phyloP scores from a whole-genome alignment of 164 flowering plant genomes.

The grape (Vitis vinifera) region ASM3070453v1 NC_081816.1:1811001-1811500 shows the following conservation, averaged over 20 bases:
- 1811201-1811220: background rate
- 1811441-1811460: background rate
- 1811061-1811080: too few species aligned
- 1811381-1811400: background rate
- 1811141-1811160: too few species aligned
- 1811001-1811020: too few species aligned
- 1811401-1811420: background rate
- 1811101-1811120: too few species aligned
- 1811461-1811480: background rate
- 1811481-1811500: background rate
- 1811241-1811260: slow-evolving; percentile 64
- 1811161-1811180: too few species aligned
- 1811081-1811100: too few species aligned
- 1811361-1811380: slow-evolving; percentile 22
- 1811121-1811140: too few species aligned
- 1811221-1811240: background rate
- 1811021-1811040: too few species aligned
- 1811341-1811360: background rate
- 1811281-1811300: slow-evolving; percentile 69
- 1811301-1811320: slow-evolving; percentile 39
- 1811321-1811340: slow-evolving; percentile 23
- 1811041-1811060: too few species aligned
- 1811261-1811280: slow-evolving; percentile 94
- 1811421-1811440: background rate
- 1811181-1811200: background rate